Conservation (phyloP, 2,329 filamentous ascomycete genomes). For the Xylariales sp. region DNA sequence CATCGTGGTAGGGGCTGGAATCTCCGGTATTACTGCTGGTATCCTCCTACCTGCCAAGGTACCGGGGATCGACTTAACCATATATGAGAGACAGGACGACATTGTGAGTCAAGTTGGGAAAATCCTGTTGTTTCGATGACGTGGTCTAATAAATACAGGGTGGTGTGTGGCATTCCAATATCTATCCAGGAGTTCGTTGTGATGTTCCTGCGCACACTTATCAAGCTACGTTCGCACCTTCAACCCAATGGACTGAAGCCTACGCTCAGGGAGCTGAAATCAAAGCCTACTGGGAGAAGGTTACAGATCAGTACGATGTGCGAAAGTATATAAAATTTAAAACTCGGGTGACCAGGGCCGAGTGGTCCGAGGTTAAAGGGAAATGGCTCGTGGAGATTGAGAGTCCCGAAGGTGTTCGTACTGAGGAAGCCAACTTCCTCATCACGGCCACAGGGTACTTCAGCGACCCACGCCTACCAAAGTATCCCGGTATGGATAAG, state of each 20-base stretch:
- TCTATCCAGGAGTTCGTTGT: not conserved
- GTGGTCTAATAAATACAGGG: not conserved
- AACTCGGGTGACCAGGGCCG: not conserved
- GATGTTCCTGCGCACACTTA: not conserved
- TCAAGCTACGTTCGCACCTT: not conserved
- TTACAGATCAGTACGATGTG: not conserved
- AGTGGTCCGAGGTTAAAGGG: not conserved
- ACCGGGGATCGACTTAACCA: not conserved
- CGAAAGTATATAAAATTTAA: not conserved
- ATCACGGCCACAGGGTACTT: not conserved
- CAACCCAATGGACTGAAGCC: not conserved
- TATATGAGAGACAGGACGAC: not conserved
- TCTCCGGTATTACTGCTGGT: not conserved
- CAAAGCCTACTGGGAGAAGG: not conserved
- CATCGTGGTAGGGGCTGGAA: not conserved
- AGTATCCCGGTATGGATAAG: not conserved
- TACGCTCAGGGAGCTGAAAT: not conserved
- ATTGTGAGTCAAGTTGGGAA: not conserved
- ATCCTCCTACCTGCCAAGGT: not conserved
- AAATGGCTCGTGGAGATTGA: not conserved
- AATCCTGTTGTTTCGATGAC: not conserved
- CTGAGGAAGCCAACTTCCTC: not conserved
- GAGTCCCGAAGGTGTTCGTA: not conserved
- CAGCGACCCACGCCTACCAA: not conserved
- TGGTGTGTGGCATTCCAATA: not conserved